A percentile compares a stretch with the other conserved stretches of the same genome.
Evolutionary conservation across 305 asterid genomes (phyloP).

Genomic region (Ruellia speciosa): DNA sequence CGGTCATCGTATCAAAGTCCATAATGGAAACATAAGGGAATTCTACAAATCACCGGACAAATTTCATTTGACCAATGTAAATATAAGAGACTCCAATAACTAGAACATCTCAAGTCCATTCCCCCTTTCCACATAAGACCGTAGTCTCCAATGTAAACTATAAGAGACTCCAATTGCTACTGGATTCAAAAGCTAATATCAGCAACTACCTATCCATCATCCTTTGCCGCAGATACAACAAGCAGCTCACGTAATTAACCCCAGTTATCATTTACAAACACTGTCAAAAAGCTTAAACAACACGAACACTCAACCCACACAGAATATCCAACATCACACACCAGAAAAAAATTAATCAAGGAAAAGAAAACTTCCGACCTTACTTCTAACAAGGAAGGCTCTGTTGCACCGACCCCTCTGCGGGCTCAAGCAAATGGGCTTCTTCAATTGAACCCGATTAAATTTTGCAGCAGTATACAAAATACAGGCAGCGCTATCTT

Average conservation of each 20-base stretch:
- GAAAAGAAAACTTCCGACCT: constrained; percentile 26
- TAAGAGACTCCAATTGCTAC: background rate
- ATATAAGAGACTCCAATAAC: background rate
- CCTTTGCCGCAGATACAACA: constrained; percentile 9
- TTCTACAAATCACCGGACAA: background rate
- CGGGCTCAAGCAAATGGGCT: constrained; percentile 32
- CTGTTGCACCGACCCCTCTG: constrained; percentile 33
- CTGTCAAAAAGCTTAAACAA: constrained; percentile 7
- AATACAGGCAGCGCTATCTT: constrained; percentile 27
- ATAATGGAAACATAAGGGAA: constrained; percentile 1
- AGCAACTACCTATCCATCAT: background rate
- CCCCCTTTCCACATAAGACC: background rate
- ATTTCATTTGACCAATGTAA: background rate
- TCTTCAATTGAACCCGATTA: constrained; percentile 32
- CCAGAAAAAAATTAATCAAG: background rate
- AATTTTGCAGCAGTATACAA: constrained; percentile 22
- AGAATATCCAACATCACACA: background rate
- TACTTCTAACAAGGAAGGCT: constrained; percentile 30
- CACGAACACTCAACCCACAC: constrained; percentile 5
- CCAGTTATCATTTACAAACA: constrained; percentile 2
- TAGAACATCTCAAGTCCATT: background rate
- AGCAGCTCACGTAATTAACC: background rate
- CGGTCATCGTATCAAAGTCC: background rate
- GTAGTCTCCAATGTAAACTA: too few species aligned
- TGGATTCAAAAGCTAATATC: background rate